These are phyloP conservation scores for Penicillium sumatraense DNA, from an alignment of 2,329 filamentous ascomycete genomes.

Conservation along the genomic window DNA sequence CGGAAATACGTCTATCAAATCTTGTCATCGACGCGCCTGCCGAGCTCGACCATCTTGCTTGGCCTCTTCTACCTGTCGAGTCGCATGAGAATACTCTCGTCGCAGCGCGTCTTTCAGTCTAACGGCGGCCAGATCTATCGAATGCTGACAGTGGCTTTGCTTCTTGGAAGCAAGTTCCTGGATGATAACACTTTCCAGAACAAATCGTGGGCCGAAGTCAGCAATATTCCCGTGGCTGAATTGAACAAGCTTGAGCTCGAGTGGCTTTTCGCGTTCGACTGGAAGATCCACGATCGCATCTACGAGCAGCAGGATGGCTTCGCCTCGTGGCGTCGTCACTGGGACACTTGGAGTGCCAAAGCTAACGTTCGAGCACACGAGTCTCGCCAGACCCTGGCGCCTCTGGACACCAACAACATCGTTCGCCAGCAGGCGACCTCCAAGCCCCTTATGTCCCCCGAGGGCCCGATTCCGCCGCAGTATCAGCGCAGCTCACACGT, in stretches of 20 bases:
- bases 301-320: conserved; percentile 73
- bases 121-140: conserved; percentile 78
- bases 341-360: conserved; percentile 66
- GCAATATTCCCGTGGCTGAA: conserved; percentile 81
- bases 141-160: conserved; percentile 80
- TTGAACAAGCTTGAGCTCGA: conserved; percentile 85
- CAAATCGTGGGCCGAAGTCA: conserved; percentile 94
- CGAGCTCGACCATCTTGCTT: conserved; percentile 87
- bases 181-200: conserved; percentile 99
- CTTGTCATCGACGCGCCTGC: conserved; percentile 84
- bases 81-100: conserved; percentile 75
- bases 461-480: conserved; percentile 55
- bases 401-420: conserved; percentile 69
- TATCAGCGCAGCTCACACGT: conserved; percentile 51
- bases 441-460: conserved; percentile 55
- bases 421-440: conserved; percentile 54
- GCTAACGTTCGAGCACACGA: conserved; percentile 52
- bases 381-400: conserved; percentile 57
- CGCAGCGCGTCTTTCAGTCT: conserved; percentile 58
- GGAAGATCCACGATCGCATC: conserved; percentile 85
- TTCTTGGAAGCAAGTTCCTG: conserved; percentile 92
- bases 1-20: conserved; percentile 92
- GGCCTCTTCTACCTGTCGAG: conserved; percentile 88
- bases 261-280: conserved; percentile 82
- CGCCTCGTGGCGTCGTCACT: conserved; percentile 66